phyloP scores from a whole-genome alignment of 768 basidiomycete species.

The Leccinum variicolor region DNA sequence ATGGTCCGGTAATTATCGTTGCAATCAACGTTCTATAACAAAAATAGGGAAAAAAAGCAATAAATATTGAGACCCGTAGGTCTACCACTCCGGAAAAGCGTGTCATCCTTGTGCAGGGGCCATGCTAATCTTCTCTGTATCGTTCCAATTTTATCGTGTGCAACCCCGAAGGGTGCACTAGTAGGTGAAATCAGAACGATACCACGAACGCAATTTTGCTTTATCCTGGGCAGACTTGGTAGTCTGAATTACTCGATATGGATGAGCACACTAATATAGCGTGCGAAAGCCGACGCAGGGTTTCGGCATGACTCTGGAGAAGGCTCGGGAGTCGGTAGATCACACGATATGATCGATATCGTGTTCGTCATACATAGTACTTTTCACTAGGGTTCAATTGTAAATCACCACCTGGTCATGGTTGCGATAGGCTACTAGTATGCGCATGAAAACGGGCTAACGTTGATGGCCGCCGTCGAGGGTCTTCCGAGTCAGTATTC shows the following conservation, averaged over 20 bases:
- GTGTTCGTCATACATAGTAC: too few relatives aligned
- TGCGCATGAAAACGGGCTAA: not conserved
- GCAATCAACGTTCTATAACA: too few relatives aligned
- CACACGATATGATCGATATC: too few relatives aligned
- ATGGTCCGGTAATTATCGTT: too few relatives aligned
- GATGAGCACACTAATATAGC: not conserved
- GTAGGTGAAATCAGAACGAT: not conserved
- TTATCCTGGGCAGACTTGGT: slow-evolving; percentile 17
- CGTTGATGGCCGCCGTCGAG: not conserved
- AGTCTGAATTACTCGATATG: not conserved
- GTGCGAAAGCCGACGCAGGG: not conserved
- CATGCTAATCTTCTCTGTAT: slow-evolving; percentile 99
- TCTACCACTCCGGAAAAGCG: slow-evolving; percentile 92
- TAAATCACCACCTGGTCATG: too few relatives aligned
- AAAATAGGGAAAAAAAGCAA: slow-evolving; percentile 18
- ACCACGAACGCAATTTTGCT: slow-evolving; percentile 13
- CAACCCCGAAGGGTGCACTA: slow-evolving; percentile 83
- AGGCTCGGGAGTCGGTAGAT: too few relatives aligned
- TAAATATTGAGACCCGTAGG: slow-evolving; percentile 44
- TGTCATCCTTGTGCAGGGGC: slow-evolving; percentile 99
- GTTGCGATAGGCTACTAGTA: too few relatives aligned
- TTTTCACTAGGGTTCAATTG: too few relatives aligned
- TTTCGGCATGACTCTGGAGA: too few relatives aligned
- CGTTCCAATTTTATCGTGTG: slow-evolving; percentile 99
- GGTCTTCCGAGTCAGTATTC: too few relatives aligned